A percentile compares a stretch with the other conserved stretches of the same genome.
Conservation (phyloP, 169 alveolate species). For the Perkinsus marinus region DNA sequence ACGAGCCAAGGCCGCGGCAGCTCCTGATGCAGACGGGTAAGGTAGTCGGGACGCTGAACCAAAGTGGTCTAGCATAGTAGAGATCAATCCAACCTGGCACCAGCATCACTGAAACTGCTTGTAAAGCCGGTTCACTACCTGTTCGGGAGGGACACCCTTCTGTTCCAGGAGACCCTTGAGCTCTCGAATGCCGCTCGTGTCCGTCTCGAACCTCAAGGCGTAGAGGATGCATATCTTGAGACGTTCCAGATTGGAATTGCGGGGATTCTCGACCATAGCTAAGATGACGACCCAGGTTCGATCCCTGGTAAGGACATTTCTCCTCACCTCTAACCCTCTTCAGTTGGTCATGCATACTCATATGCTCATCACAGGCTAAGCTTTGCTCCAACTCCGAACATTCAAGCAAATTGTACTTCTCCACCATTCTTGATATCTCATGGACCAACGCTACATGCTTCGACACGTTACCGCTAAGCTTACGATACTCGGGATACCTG, state of each 20-base stretch:
- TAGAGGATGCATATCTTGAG: conserved; percentile 31
- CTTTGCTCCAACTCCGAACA: conserved; percentile 62
- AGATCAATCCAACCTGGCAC: not conserved
- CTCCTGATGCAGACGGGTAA: not conserved
- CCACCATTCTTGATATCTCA: conserved; percentile 66
- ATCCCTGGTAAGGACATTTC: not conserved
- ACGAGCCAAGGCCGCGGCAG: not conserved
- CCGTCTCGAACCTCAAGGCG: conserved; percentile 14
- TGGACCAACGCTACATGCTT: conserved; percentile 77
- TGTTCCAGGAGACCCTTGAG: not conserved
- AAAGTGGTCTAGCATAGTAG: not conserved
- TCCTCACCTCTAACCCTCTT: not conserved
- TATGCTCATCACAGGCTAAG: conserved; percentile 23
- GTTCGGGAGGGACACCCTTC: not conserved
- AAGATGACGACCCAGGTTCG: not conserved
- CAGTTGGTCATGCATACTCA: conserved; percentile 3
- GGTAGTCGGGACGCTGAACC: not conserved
- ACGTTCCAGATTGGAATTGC: conserved; percentile 7
- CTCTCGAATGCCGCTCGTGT: not conserved
- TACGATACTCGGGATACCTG: conserved; percentile 69
- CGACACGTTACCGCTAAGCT: conserved; percentile 67
- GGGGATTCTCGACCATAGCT: not conserved
- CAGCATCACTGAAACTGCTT: not conserved
- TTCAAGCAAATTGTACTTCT: conserved; percentile 59
- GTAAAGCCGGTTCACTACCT: not conserved